Conservation (phyloP, 2,329 filamentous ascomycete species). For the Nemania sp. region DNA sequence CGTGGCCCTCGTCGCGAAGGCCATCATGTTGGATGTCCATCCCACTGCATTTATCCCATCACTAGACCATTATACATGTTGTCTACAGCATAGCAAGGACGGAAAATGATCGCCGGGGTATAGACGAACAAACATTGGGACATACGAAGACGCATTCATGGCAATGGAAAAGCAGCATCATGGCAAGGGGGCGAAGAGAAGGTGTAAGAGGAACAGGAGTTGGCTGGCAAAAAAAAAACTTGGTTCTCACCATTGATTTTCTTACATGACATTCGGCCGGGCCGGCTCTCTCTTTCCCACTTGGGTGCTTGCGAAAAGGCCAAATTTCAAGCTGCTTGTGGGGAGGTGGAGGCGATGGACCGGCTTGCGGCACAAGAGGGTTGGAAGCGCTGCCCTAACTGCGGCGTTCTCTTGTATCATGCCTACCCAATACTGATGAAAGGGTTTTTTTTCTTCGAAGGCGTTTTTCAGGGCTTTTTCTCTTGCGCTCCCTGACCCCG, state of each 20-base stretch:
- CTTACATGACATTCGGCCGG: too few relatives aligned
- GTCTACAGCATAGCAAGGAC: slow-evolving; percentile 6
- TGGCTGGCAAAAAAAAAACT: slow-evolving; percentile 31
- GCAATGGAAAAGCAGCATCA: slow-evolving; percentile 27
- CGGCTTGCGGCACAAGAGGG: too few relatives aligned
- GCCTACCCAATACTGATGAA: slow-evolving; percentile 7
- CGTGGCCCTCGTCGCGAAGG: slow-evolving; percentile 15
- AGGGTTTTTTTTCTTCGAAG: slow-evolving; percentile 16
- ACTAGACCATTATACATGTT: slow-evolving; percentile 11
- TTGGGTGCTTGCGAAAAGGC: too few relatives aligned
- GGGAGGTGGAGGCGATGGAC: too few relatives aligned
- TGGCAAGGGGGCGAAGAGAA: slow-evolving; percentile 18
- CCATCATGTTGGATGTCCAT: slow-evolving; percentile 19
- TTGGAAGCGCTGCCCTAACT: too few relatives aligned
- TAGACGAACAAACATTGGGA: slow-evolving; percentile 24
- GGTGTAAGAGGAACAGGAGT: slow-evolving; percentile 29
- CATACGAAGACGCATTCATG: slow-evolving; percentile 27
- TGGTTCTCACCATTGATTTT: too few relatives aligned
- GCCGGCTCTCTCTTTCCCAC: too few relatives aligned
- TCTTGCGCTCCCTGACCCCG: not conserved
- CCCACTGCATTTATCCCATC: slow-evolving; percentile 10
- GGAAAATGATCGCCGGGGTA: slow-evolving; percentile 16
- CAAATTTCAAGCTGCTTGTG: too few relatives aligned
- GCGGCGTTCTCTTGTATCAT: slow-evolving; percentile 19
- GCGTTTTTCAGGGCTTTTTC: not conserved